A percentile compares a stretch with the other conserved stretches of the same genome.
phyloP scores from a whole-genome alignment of 179 eudicot genomes.

The Silene noctiflora region DNA sequence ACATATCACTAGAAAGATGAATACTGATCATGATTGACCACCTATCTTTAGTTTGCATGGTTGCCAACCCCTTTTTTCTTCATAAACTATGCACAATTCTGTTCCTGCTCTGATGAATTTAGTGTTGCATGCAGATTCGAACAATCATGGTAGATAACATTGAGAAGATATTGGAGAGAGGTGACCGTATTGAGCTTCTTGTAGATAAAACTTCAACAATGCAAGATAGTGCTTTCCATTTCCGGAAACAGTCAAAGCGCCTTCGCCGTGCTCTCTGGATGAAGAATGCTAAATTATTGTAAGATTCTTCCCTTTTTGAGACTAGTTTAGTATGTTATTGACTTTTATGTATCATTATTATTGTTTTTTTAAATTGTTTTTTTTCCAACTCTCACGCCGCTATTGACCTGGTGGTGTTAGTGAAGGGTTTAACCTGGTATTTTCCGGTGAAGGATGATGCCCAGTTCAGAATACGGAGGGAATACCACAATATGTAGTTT shows the following conservation, averaged over 20 bases:
- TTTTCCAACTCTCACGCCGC: too few species aligned
- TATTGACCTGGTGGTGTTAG: neutral
- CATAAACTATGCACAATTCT: neutral
- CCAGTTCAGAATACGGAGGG: neutral
- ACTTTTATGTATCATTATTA: neutral
- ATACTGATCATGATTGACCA: neutral
- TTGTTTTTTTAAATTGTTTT: too few species aligned
- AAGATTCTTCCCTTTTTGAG: slow-evolving; percentile 28
- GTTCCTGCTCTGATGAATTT: slow-evolving; percentile 12
- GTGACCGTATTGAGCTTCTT: slow-evolving; percentile 90
- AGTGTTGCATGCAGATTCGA: slow-evolving; percentile 56
- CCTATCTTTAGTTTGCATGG: neutral
- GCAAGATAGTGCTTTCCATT: slow-evolving; percentile 94
- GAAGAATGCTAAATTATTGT: slow-evolving; percentile 94
- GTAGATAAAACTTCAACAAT: slow-evolving; percentile 91
- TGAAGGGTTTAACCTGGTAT: neutral
- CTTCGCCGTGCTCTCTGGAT: slow-evolving; percentile 92
- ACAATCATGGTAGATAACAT: slow-evolving; percentile 94
- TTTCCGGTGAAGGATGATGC: neutral
- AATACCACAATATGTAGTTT: neutral
- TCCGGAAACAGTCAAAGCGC: slow-evolving; percentile 88
- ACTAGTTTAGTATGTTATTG: neutral
- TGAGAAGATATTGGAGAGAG: slow-evolving; percentile 92
- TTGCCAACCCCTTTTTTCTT: neutral
- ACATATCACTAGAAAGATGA: neutral